Conservation (phyloP, 441 rosid genomes). For the Gossypium aridum region DNA sequence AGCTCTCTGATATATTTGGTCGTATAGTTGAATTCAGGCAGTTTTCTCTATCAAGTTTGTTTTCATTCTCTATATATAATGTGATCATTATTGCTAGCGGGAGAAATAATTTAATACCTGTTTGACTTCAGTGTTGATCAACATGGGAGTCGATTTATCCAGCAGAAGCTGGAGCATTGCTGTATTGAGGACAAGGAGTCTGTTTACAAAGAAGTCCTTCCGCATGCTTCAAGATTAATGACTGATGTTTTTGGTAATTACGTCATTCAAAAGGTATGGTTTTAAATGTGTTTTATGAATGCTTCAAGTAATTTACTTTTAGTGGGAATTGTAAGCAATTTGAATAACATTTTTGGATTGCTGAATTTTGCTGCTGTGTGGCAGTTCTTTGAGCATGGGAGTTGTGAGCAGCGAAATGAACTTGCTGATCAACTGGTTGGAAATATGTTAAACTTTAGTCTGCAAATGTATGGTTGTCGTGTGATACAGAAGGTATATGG, state of each 20-base stretch:
- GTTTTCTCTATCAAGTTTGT: conserved; percentile 22
- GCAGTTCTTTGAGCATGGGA: conserved; percentile 71
- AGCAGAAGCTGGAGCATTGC: conserved; percentile 64
- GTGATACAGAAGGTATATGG: conserved; percentile 66
- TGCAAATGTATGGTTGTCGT: conserved; percentile 83
- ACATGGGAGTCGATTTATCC: conserved; percentile 78
- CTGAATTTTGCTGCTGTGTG: conserved; percentile 17
- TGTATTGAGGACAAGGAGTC: conserved; percentile 52
- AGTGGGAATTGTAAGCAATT: neutral
- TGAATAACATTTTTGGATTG: conserved; percentile 12
- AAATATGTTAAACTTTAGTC: conserved; percentile 60
- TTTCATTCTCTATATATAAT: conserved; percentile 7
- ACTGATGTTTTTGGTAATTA: conserved; percentile 75
- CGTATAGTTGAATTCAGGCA: conserved; percentile 73
- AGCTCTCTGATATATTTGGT: conserved; percentile 59
- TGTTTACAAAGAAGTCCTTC: conserved; percentile 63
- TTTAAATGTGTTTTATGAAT: neutral
- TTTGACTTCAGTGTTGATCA: conserved; percentile 58
- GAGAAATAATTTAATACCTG: conserved; percentile 15
- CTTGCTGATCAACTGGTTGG: conserved; percentile 60
- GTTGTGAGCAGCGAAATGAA: conserved; percentile 52
- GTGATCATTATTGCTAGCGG: conserved; percentile 4
- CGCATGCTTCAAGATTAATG: conserved; percentile 61
- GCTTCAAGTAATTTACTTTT: conserved; percentile 2
- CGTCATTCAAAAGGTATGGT: conserved; percentile 61